Evolutionary conservation across 345 rosid genomes (phyloP), one percentile per base, ranked within the genome.

Genomic region (Conringia planisiliqua): DNA sequence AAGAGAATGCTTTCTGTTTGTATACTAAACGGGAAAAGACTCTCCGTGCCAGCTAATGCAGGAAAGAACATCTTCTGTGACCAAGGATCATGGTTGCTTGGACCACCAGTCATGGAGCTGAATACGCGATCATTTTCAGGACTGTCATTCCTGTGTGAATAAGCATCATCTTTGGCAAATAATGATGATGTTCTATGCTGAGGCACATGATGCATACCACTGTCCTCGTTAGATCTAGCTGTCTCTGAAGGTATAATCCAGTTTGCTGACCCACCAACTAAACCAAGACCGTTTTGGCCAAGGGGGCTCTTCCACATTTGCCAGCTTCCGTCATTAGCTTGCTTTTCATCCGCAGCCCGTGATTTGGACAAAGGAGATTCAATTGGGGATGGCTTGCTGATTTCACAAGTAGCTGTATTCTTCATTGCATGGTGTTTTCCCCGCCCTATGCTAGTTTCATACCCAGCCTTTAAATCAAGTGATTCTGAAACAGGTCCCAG

Each of bases 401-500:
- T 71, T 78, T 90, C 97, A 82, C 85, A 78, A 20, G 78, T 70
- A 68, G 86, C 63, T 55, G 85, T 20, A 52, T 80, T 83, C 76
- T 79, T 91, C 79, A 81, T 35, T 47, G 78, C 46, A 59, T 40
- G 81, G 57, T 78, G 66, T 70, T 80, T 87, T 73, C 79, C 93
- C 63, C 72, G 72, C 48, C 83, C 88, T 38, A 67, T 20, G 12
- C 85, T 89, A 30, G 79, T 66, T 18, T 79, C 72, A 86, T 81
- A 86, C 39, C 82, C 85, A 77, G 82, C 51, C 63, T 91, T 91
- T 64, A 78, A 55, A 77, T 89, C 91, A 82, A 94, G 98, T 8
- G 95, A 94, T 80, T 94, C 98, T 63, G 98, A 94, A 77, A 94
- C 86, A 48, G 97, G 98, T 65, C 98, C 98, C 71, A 94, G 90